Percentiles rank a stretch among this genome's conserved stretches.
phyloP scores from a whole-genome alignment of 1,284 basidiomycete genomes.

The Clitocybe nebularis region DNA sequence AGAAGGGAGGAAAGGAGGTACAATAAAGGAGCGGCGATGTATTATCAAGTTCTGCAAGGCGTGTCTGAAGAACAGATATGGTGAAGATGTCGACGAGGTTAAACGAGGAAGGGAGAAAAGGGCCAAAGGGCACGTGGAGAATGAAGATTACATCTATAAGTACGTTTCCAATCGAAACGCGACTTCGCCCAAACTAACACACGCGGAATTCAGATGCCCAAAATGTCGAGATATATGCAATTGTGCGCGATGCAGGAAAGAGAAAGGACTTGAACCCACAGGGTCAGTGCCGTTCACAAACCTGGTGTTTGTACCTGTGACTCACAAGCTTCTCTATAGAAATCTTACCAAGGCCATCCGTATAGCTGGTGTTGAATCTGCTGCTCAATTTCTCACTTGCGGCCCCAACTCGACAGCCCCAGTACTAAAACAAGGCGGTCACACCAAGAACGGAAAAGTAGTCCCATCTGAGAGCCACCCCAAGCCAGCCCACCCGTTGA shows the following conservation, averaged over 20 bases:
- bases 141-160: constrained; percentile 50
- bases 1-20: constrained; percentile 20
- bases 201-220: constrained; percentile 49
- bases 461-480: too few relatives aligned
- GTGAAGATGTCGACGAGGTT: constrained; percentile 46
- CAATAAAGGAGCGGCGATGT: constrained; percentile 41
- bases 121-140: constrained; percentile 31
- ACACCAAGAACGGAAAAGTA: too few relatives aligned
- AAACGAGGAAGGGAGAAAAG: constrained; percentile 24
- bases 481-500: too few relatives aligned
- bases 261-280: constrained; percentile 52
- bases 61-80: constrained; percentile 67
- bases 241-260: constrained; percentile 60
- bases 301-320: background rate
- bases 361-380: constrained; percentile 6
- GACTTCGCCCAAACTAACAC: background rate
- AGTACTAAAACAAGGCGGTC: background rate
- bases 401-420: too few relatives aligned
- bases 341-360: constrained; percentile 15
- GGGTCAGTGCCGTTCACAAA: constrained; percentile 38
- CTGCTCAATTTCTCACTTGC: constrained; percentile 2
- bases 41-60: constrained; percentile 54
- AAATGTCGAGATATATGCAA: constrained; percentile 63
- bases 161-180: constrained; percentile 23
- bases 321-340: too few relatives aligned